Conservation (phyloP, 1,139 yeast genomes). For the Candida glucosophila region DNA sequence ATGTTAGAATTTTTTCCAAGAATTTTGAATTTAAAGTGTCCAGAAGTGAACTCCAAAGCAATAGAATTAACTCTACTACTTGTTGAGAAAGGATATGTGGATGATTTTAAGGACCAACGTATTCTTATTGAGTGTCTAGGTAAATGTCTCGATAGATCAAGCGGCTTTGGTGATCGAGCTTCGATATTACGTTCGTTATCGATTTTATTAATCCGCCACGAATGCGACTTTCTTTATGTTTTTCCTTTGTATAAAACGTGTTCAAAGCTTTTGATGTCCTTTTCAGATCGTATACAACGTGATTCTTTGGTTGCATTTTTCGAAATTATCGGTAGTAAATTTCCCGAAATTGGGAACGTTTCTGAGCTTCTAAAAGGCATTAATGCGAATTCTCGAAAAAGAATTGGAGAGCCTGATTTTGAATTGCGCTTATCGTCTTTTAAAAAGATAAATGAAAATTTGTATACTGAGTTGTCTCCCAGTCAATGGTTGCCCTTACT, state of each 20-base stretch:
- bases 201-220: slow-evolving; percentile 42
- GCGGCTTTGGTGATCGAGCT: too few species aligned
- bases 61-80: slow-evolving; percentile 46
- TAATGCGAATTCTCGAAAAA: slow-evolving; percentile 56
- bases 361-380: slow-evolving; percentile 50
- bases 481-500: slow-evolving; percentile 77
- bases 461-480: slow-evolving; percentile 35
- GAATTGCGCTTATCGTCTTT: slow-evolving; percentile 66
- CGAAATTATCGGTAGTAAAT: slow-evolving; percentile 47
- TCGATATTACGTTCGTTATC: slow-evolving; percentile 57
- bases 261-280: slow-evolving; percentile 51
- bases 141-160: slow-evolving; percentile 45
- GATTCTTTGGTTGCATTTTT: slow-evolving; percentile 53
- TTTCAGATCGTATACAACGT: slow-evolving; percentile 55
- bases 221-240: slow-evolving; percentile 47
- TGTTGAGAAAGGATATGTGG: slow-evolving; percentile 52
- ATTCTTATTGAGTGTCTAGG: slow-evolving; percentile 52
- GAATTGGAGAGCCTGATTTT: slow-evolving; percentile 73
- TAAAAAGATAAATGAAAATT: slow-evolving; percentile 50
- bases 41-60: slow-evolving; percentile 45
- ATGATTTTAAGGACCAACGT: slow-evolving; percentile 47
- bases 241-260: slow-evolving; percentile 45
- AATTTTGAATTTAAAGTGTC: slow-evolving; percentile 35
- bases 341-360: slow-evolving; percentile 34
- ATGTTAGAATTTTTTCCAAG: slow-evolving; percentile 43